Evolutionary conservation across 441 rosid genomes (phyloP).

Genomic region (Theobroma grandiflorum): DNA sequence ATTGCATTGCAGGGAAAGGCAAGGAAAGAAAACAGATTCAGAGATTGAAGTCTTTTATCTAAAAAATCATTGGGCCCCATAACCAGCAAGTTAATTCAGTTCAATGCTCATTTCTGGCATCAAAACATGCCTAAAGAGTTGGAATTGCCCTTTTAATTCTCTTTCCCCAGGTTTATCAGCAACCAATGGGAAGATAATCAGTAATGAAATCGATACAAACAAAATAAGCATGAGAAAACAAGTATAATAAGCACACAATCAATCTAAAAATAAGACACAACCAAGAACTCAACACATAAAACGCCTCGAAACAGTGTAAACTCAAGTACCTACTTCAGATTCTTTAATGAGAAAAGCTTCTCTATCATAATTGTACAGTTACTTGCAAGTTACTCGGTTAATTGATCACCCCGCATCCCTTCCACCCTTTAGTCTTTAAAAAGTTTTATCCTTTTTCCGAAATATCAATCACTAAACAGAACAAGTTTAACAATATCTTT

Average conservation of each 20-base stretch:
- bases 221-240: background rate
- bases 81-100: background rate
- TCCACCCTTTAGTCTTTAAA: background rate
- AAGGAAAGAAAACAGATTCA: background rate
- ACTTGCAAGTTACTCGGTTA: background rate
- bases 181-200: background rate
- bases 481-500: background rate
- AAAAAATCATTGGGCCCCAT: background rate
- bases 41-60: background rate
- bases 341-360: background rate
- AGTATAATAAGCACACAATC: background rate
- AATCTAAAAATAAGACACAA: background rate
- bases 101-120: background rate
- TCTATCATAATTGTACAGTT: background rate
- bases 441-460: too few relatives aligned
- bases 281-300: conserved; percentile 11
- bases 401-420: background rate
- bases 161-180: background rate
- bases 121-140: background rate
- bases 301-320: background rate
- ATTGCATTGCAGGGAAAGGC: background rate
- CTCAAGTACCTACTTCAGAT: background rate
- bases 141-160: background rate
- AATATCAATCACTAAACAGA: background rate
- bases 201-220: background rate